Evolutionary conservation across 805 yeast genomes (phyloP), one percentile per base, ranked within the genome.

Genomic region (Kodamaea nitidulidarum): DNA sequence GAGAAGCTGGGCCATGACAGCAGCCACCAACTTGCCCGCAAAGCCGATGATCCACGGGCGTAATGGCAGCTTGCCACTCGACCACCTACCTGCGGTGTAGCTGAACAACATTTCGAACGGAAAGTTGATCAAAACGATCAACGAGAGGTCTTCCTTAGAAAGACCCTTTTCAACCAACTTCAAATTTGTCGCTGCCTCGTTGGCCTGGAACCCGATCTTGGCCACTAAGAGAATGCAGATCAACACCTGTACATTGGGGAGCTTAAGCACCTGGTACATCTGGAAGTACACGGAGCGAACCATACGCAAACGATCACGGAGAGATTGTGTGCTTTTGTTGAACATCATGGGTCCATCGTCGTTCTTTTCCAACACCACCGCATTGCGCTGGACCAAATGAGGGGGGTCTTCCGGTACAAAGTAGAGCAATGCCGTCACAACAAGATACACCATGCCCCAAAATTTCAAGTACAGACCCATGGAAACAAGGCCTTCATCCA

Each of bases 31-130:
- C 35, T 97, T 71, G 2, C 97, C 97, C 10, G 84, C 61, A 57
- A 81, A 93, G 0, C 93, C 98, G 57, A 75, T 72, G 49, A 90
- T 57, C 98, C 98, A 93, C 0, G 98, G 98, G 36, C 73, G 75
- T 39, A 93, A 68, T 0, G 96, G 85, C 24, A 78, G 71, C 32
- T 70, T 64, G 3, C 95, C 95, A 0, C 84, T 75, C 0, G 96
- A 85, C 96, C 97, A 88, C 51, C 88, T 78, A 4, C 96, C 98
- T 1, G 95, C 95, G 51, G 88, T 90, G 59, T 88, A 93, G 1
- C 98, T 98, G 63, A 93, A 91, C 3, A 91, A 63, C 57, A 93
- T 84, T 58, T 93, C 98, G 59, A 93, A 88, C 8, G 98, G 98
- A 61, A 93, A 93, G 58, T 93, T 96, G 35, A 93, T 86, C 33